Base-by-base conservation (phyloP, 345 rosid genomes). In the Zanthoxylum bungeanum region DNA sequence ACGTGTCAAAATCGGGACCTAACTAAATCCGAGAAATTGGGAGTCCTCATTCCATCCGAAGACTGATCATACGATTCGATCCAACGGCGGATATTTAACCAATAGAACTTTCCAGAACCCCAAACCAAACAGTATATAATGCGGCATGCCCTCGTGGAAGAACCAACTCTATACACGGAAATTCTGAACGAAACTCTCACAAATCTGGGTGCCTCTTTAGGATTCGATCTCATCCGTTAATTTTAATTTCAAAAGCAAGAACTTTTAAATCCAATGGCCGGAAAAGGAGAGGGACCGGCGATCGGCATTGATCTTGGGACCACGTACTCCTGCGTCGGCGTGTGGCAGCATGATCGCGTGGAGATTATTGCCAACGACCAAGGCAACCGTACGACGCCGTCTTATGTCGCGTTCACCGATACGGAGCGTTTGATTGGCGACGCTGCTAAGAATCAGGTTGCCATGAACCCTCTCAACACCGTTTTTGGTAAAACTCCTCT, bases 371-470 rank as follows among this genome's bases (percentile, higher is more conserved):
- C 89, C 72, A 85, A 85, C 74, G 85, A 85, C 51, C 89, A 84
- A 78, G 90, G 87, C 3, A 82, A 84, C 72, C 47, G 86, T 0
- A 82, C 86, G 46, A 80, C 85, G 39, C 89, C 87, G 47, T 85
- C 89, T 14, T 85, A 85, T 27, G 87, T 85, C 31, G 89, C 68
- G 31, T 86, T 86, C 70, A 82, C 85, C 2, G 88, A 84, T 17
- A 64, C 84, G 68, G 88, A 86, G 79, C 79, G 88, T 47, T 53
- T 87, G 50, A 87, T 82, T 30, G 91, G 91, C 1, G 91, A 84
- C 49, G 88, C 88, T 4, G 90, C 90, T 24, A 84, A 87, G 82
- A 87, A 87, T 39, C 91, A 87, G 81, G 88, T 87, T 36, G 88
- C 87, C 75, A 84, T 84, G 88, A 86, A 86, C 66, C 87, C 90